Conservation (phyloP, 1,139 yeast species). For the Yamadazyma blattariae region DNA sequence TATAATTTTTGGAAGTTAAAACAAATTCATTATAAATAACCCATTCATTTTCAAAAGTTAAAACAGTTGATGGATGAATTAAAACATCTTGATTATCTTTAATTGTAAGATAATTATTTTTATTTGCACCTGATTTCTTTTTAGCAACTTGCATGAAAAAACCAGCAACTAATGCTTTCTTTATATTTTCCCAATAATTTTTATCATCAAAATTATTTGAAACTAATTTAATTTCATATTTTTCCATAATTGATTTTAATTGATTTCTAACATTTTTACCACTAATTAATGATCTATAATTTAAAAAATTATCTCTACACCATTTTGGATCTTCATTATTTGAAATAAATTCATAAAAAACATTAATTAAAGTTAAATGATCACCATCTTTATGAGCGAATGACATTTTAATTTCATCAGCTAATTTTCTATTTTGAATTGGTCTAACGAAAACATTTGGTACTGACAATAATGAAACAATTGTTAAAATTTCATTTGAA, state of each 20-base stretch:
- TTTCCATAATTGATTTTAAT: slow-evolving; percentile 77
- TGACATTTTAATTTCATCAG: slow-evolving; percentile 84
- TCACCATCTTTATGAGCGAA: slow-evolving; percentile 97
- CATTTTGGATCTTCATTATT: slow-evolving; percentile 77
- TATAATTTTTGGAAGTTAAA: slow-evolving; percentile 86
- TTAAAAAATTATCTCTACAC: slow-evolving; percentile 90
- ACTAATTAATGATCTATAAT: slow-evolving; percentile 75
- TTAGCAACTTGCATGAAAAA: slow-evolving; percentile 98
- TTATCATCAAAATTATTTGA: slow-evolving; percentile 71
- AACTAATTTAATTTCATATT: slow-evolving; percentile 68
- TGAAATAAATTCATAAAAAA: slow-evolving; percentile 67
- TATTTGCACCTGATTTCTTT: slow-evolving; percentile 67
- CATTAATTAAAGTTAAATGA: slow-evolving; percentile 86
- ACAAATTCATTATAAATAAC: slow-evolving; percentile 94
- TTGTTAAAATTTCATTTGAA: slow-evolving; percentile 83
- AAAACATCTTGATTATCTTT: slow-evolving; percentile 95
- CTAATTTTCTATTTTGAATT: slow-evolving; percentile 79
- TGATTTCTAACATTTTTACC: slow-evolving; percentile 88
- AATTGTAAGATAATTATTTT: slow-evolving; percentile 72
- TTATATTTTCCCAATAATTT: slow-evolving; percentile 66
- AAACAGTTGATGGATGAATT: slow-evolving; percentile 88
- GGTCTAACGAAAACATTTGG: slow-evolving; percentile 97
- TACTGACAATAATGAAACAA: slow-evolving; percentile 87
- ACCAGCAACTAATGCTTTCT: slow-evolving; percentile 88
- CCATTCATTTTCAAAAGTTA: slow-evolving; percentile 87